Evolutionary conservation across 768 basidiomycete genomes (phyloP).

Genomic region (Collybia sordida): DNA sequence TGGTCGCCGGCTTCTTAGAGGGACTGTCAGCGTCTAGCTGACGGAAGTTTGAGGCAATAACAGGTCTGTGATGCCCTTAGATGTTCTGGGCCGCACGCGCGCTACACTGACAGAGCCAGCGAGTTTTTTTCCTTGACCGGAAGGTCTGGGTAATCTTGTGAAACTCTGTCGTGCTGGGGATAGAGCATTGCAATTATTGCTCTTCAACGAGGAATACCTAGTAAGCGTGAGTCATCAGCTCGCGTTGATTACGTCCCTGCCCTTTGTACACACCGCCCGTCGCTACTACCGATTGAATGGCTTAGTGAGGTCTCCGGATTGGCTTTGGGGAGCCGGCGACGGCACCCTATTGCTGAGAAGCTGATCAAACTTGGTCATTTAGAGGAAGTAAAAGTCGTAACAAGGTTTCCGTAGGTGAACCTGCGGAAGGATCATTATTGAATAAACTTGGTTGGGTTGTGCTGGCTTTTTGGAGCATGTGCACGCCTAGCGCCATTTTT

Average conservation of each 20-base stretch:
- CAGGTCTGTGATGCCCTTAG: conserved; percentile 91
- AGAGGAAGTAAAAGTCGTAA: conserved; percentile 85
- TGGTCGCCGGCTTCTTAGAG: conserved; percentile 39
- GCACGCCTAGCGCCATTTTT: conserved; percentile 35
- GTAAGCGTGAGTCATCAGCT: conserved; percentile 86
- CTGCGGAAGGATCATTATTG: conserved; percentile 76
- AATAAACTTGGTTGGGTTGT: conserved; percentile 31
- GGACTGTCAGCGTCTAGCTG: conserved; percentile 79
- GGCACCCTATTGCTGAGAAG: conserved; percentile 48
- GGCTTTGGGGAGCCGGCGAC: conserved; percentile 62
- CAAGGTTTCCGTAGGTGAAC: conserved; percentile 83
- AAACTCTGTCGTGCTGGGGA: conserved; percentile 82
- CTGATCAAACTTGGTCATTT: conserved; percentile 79
- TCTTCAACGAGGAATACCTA: conserved; percentile 91
- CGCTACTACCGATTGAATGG: conserved; percentile 91
- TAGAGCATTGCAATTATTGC: conserved; percentile 91
- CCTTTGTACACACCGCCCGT: conserved; percentile 61
- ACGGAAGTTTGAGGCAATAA: conserved; percentile 89
- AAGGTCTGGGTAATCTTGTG: conserved; percentile 69
- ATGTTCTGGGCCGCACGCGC: conserved; percentile 87
- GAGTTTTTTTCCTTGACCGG: conserved; percentile 12
- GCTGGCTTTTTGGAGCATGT: conserved; percentile 32
- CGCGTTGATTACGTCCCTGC: conserved; percentile 56
- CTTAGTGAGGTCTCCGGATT: conserved; percentile 86
- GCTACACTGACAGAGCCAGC: conserved; percentile 90